Evolutionary conservation across 768 basidiomycete species (phyloP).

Genomic region (Sporobolomyces pararoseus): DNA sequence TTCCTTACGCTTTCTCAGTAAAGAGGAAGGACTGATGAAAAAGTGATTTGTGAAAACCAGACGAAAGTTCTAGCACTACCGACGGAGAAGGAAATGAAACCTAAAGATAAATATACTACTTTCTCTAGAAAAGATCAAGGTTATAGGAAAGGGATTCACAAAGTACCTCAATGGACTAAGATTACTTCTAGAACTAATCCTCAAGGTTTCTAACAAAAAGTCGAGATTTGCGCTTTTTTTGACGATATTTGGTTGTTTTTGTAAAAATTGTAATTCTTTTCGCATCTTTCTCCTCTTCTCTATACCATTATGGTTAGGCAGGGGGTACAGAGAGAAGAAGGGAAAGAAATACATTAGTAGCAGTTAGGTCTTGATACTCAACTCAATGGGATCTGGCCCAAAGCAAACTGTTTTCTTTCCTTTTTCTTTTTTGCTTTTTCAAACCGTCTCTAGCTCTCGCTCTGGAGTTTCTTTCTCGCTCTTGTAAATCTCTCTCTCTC

Average conservation of each 20-base stretch:
- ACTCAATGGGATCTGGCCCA: too few relatives aligned
- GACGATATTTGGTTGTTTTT: not conserved
- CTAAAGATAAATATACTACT: constrained; percentile 91
- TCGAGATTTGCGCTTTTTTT: not conserved
- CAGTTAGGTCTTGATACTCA: too few relatives aligned
- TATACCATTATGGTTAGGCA: too few relatives aligned
- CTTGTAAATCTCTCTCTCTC: too few relatives aligned
- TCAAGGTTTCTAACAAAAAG: constrained; percentile 22
- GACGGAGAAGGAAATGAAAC: constrained; percentile 86
- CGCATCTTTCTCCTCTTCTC: not conserved
- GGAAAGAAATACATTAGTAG: too few relatives aligned
- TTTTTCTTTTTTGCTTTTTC: too few relatives aligned
- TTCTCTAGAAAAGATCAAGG: constrained; percentile 59
- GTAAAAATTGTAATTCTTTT: not conserved
- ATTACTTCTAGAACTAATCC: constrained; percentile 30
- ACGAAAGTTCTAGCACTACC: constrained; percentile 73
- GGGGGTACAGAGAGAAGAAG: too few relatives aligned
- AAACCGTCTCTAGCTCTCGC: too few relatives aligned
- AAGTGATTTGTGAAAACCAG: constrained; percentile 50
- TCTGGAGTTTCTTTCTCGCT: too few relatives aligned
- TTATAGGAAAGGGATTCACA: constrained; percentile 92
- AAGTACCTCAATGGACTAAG: constrained; percentile 55
- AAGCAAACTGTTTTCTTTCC: too few relatives aligned
- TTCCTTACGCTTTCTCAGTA: not conserved
- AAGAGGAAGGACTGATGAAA: not conserved